Conservation (phyloP, 2,329 filamentous ascomycete genomes). For the Chalaropsis thielavioides region DNA sequence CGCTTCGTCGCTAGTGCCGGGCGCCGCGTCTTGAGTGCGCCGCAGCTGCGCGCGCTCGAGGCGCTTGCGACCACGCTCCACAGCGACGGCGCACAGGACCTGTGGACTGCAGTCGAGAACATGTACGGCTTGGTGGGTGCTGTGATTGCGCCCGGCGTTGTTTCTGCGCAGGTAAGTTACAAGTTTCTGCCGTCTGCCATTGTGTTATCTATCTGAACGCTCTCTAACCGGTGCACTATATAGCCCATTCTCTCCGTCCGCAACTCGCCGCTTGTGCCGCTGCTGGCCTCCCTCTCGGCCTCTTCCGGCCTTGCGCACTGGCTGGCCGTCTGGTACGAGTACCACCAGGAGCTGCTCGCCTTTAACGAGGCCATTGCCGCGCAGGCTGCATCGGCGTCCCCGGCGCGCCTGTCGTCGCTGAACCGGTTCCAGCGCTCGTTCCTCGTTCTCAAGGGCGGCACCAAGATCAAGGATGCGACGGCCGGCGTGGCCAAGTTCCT, state of each 20-base stretch:
- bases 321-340: slow-evolving; percentile 39
- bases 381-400: slow-evolving; percentile 30
- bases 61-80: slow-evolving; percentile 5
- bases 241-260: slow-evolving; percentile 46
- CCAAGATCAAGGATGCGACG: slow-evolving; percentile 47
- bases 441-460: slow-evolving; percentile 38
- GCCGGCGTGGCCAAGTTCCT: slow-evolving; percentile 40
- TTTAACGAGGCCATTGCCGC: slow-evolving; percentile 30
- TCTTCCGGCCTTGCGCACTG: slow-evolving; percentile 30
- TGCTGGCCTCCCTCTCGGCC: slow-evolving; percentile 34
- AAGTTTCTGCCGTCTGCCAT: not conserved
- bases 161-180: slow-evolving; percentile 32
- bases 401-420: slow-evolving; percentile 37
- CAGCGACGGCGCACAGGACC: slow-evolving; percentile 8
- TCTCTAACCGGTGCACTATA: too few relatives aligned
- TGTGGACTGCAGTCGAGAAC: slow-evolving; percentile 24
- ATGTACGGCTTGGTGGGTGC: slow-evolving; percentile 25
- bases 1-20: slow-evolving; percentile 15
- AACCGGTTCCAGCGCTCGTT: slow-evolving; percentile 48
- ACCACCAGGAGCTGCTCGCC: slow-evolving; percentile 31
- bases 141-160: slow-evolving; percentile 19
- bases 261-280: slow-evolving; percentile 38
- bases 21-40: not conserved
- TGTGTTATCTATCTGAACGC: too few relatives aligned
- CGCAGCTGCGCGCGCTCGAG: slow-evolving; percentile 8